Evolutionary conservation across 495 filamentous ascomycete species (phyloP), one percentile per base, ranked within the genome.

Genomic region (Wilcoxina mikolae): DNA sequence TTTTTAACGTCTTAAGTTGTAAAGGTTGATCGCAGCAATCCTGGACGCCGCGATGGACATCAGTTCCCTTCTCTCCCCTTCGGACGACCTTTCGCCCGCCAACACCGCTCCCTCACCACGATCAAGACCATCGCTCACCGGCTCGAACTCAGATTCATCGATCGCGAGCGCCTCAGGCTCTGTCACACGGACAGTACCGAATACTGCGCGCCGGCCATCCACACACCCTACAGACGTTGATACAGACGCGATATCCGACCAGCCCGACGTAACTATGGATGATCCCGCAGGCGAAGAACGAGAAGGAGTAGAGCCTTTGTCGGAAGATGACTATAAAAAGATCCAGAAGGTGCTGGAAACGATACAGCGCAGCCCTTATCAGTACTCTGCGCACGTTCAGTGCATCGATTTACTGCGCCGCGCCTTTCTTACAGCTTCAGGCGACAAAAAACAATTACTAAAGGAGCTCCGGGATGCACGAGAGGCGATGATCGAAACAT

Each of bases 371-470:
- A 80, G 81, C 47, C 76, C 80, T 2, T 80, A 79, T 58, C 75
- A 78, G 31, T 82, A 83, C 60, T 73, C 81, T 17, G 74, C 78
- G 29, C 79, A 85, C 61, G 70, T 80, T 24, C 68, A 76, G 48
- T 78, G 84, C 51, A 77, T 86, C 61, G 71, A 72, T 9, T 66
- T 84, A 4, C 69, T 86, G 11, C 82, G 83, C 66, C 71, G 74
- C 12, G 80, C 80, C 23, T 78, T 84, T 43, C 67, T 78, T 72
- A 45, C 74, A 38, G 68, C 76, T 46, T 65, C 71, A 55, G 69
- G 69, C 15, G 65, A 71, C 41, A 29, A 70, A 69, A 4, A 71
- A 75, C 31, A 70, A 52, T 66, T 83, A 2, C 71, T 84, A 4
- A 70, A 71, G 28, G 80, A 84, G 53, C 70, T 85, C 55, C 73